Evolutionary conservation across 176 grass and related monocot genomes (phyloP).

Genomic region (Lolium multiflorum): DNA sequence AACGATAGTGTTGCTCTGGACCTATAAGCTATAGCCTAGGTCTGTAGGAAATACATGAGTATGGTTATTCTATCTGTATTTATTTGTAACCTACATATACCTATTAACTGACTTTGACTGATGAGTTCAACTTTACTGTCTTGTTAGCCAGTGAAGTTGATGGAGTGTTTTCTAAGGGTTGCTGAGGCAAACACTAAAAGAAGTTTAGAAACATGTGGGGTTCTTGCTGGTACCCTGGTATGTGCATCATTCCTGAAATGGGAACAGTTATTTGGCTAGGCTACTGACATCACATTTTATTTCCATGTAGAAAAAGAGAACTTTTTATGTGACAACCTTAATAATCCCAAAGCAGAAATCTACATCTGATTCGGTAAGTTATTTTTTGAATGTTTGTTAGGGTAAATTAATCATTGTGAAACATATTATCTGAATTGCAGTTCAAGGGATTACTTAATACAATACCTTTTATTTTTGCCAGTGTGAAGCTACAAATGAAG

Average conservation of each 20-base stretch:
- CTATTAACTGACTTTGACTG: conserved; percentile 6
- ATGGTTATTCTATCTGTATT: conserved; percentile 34
- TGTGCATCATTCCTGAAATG: conserved; percentile 33
- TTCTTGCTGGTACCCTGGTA: conserved; percentile 99
- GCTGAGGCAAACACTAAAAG: conserved; percentile 88
- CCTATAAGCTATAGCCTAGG: conserved; percentile 6
- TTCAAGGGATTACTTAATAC: conserved; percentile 21
- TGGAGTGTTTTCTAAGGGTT: conserved; percentile 97
- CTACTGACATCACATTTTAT: conserved; percentile 45
- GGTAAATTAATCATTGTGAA: neutral
- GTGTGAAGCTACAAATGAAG: conserved; percentile 99
- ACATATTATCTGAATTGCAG: conserved; percentile 16
- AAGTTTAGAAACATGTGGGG: conserved; percentile 98
- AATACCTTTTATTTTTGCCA: conserved; percentile 46
- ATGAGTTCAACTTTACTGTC: conserved; percentile 36
- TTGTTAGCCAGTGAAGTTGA: conserved; percentile 89
- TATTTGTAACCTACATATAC: conserved; percentile 45
- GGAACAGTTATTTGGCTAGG: conserved; percentile 32
- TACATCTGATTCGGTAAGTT: conserved; percentile 88
- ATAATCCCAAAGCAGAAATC: conserved; percentile 99
- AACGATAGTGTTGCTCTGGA: conserved; percentile 21
- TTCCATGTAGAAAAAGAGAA: conserved; percentile 94
- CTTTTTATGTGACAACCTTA: conserved; percentile 84
- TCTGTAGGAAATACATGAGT: conserved; percentile 13
- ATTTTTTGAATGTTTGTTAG: conserved; percentile 13